Percentiles rank a stretch among this genome's conserved stretches.
Conservation (phyloP, 139 green algal species). For the Chlamydomonas sphaeroides region DNA sequence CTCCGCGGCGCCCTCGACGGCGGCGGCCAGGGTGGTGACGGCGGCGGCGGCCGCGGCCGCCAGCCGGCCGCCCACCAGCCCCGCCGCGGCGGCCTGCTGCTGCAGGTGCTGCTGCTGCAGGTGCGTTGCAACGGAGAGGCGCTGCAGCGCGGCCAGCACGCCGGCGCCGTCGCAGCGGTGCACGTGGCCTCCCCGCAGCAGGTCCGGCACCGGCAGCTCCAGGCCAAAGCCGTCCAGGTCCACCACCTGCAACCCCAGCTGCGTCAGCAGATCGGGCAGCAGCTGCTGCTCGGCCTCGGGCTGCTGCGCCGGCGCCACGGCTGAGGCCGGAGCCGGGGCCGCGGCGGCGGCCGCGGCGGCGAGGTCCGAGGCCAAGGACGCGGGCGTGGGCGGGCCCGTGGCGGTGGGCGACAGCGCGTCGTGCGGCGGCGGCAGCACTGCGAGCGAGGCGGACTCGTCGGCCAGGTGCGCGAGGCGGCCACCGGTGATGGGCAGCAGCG, state of each 20-base stretch:
- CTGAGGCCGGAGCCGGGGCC: not conserved
- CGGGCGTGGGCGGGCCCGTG: not conserved
- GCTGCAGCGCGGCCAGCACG: constrained; percentile 42
- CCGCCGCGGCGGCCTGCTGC: not conserved
- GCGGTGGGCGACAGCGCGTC: too few species aligned
- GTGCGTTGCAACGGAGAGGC: constrained; percentile 10
- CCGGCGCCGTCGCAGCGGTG: constrained; percentile 44
- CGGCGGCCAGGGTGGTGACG: not conserved
- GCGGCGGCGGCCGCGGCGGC: not conserved
- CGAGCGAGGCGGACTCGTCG: not conserved
- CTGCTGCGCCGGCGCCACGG: not conserved
- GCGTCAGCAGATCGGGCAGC: constrained; percentile 28
- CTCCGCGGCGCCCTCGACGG: not conserved
- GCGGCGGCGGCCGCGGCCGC: not conserved
- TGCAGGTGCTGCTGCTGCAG: not conserved
- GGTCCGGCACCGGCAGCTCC: constrained; percentile 35
- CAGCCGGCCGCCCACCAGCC: not conserved
- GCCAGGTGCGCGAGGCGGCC: constrained; percentile 38
- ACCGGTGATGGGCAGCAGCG: constrained; percentile 58
- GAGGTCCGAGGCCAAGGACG: not conserved
- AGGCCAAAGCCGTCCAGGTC: constrained; percentile 2
- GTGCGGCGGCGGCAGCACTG: not conserved
- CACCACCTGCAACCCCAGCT: constrained; percentile 42
- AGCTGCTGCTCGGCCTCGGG: not conserved
- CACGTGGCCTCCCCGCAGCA: constrained; percentile 38